Percentiles rank a stretch among this genome's conserved stretches.
These are phyloP conservation scores for Ogataea ganodermae DNA, from an alignment of 805 yeast genomes.

Conservation along the genomic window DNA sequence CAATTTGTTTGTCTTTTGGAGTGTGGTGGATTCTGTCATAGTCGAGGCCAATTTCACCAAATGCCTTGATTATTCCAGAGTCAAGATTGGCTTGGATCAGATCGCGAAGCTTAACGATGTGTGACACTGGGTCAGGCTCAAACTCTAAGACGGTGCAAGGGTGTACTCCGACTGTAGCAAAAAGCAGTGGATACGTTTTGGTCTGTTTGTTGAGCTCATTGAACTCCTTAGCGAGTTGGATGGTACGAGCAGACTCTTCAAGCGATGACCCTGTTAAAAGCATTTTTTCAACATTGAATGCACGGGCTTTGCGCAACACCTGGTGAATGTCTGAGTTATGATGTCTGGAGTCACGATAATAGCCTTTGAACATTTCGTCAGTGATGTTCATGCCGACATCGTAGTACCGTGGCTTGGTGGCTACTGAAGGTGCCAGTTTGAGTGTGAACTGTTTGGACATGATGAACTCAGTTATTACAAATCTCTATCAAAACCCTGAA, in stretches of 20 bases:
- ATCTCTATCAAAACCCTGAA: no score
- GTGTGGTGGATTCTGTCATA: slow-evolving; percentile 87
- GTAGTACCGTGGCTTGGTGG: slow-evolving; percentile 38
- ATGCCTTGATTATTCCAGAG: slow-evolving; percentile 65
- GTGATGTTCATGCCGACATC: slow-evolving; percentile 69
- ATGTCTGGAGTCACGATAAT: slow-evolving; percentile 62
- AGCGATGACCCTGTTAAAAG: slow-evolving; percentile 84
- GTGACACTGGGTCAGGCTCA: slow-evolving; percentile 36
- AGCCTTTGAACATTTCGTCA: slow-evolving; percentile 85
- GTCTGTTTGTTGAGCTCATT: slow-evolving; percentile 14
- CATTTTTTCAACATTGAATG: slow-evolving; percentile 65
- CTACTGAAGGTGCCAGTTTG: slow-evolving; percentile 6
- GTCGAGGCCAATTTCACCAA: slow-evolving; percentile 96
- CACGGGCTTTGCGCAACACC: slow-evolving; percentile 67
- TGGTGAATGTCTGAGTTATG: slow-evolving; percentile 68
- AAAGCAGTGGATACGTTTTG: slow-evolving; percentile 38
- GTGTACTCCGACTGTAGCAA: slow-evolving; percentile 89
- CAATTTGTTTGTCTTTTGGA: slow-evolving; percentile 61
- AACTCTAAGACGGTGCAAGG: slow-evolving; percentile 82
- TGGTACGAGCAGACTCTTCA: slow-evolving; percentile 62
- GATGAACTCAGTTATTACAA: no score
- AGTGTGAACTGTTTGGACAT: slow-evolving; percentile 6
- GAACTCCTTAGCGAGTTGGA: slow-evolving; percentile 47
- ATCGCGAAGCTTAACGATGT: slow-evolving; percentile 49
- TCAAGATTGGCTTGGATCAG: slow-evolving; percentile 51